Percentiles rank a stretch among this genome's conserved stretches.
These are phyloP conservation scores for Euptelea pleiosperma DNA, from an alignment of 164 flowering plant species.

Conservation along the genomic window DNA sequence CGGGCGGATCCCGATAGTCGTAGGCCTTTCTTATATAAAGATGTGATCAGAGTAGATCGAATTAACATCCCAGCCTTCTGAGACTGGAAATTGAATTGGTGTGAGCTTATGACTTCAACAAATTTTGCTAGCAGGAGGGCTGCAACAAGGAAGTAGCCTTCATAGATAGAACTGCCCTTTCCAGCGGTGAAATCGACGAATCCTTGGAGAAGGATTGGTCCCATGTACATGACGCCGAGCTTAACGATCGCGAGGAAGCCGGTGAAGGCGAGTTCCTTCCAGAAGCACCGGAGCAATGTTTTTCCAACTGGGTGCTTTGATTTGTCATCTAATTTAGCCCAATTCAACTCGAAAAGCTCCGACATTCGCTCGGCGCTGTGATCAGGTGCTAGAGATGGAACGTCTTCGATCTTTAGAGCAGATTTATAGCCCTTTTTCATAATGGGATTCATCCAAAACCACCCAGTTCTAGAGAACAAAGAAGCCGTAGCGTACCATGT, in stretches of 20 bases:
- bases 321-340: constrained; percentile 64
- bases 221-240: constrained; percentile 76
- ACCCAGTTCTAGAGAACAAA: constrained; percentile 54
- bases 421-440: constrained; percentile 65
- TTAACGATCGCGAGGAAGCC: constrained; percentile 61
- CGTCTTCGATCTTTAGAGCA: constrained; percentile 61
- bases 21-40: constrained; percentile 79
- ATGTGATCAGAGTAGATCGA: constrained; percentile 66
- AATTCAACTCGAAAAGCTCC: constrained; percentile 50
- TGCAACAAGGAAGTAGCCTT: constrained; percentile 75
- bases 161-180: constrained; percentile 49
- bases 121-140: constrained; percentile 60
- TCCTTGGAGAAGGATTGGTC: constrained; percentile 74
- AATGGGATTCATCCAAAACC: constrained; percentile 87
- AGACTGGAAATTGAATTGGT: constrained; percentile 78
- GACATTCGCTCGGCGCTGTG: constrained; percentile 69
- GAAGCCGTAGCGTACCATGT: constrained; percentile 64
- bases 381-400: constrained; percentile 69
- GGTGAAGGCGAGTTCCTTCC: constrained; percentile 68
- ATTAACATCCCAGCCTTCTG: constrained; percentile 84
- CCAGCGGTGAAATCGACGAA: constrained; percentile 79
- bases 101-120: constrained; percentile 63
- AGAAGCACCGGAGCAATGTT: constrained; percentile 79
- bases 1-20: constrained; percentile 70
- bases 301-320: constrained; percentile 63